A percentile compares a stretch with the other conserved stretches of the same genome.
These are phyloP conservation scores for Sambucus nigra DNA, from an alignment of 129 eudicot genomes.

Conservation along the genomic window DNA sequence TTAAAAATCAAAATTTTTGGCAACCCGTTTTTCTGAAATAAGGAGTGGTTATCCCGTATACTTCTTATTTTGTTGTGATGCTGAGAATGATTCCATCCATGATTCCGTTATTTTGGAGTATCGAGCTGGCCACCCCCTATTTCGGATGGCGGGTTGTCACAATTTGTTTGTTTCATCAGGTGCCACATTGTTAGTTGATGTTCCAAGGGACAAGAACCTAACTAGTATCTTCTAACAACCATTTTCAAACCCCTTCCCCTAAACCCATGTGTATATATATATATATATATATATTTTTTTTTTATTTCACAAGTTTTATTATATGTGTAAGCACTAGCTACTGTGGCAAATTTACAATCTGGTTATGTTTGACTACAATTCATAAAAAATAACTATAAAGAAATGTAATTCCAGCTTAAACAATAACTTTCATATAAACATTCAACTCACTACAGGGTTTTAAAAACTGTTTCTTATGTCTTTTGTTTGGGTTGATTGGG, in stretches of 20 bases:
- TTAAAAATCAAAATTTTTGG: no score
- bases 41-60: no score
- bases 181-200: constrained; percentile 50
- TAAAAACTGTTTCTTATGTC: not conserved
- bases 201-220: constrained; percentile 53
- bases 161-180: constrained; percentile 26
- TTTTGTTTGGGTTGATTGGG: not conserved
- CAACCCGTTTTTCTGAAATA: no score
- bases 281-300: not conserved
- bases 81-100: no score
- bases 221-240: constrained; percentile 27
- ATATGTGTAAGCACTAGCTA: not conserved
- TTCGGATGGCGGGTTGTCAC: no score
- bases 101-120: no score
- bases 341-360: no score
- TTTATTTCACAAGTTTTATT: not conserved
- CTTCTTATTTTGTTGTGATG: no score
- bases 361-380: not conserved
- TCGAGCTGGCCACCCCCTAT: no score
- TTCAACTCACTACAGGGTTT: not conserved
- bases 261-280: no score
- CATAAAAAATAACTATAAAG: not conserved
- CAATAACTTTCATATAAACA: not conserved
- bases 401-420: not conserved
- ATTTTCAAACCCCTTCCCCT: not conserved